Evolutionary conservation across 352 stramenopile species (phyloP), one percentile per base, ranked within the genome.

Genomic region (Globisporangium spinosum): DNA sequence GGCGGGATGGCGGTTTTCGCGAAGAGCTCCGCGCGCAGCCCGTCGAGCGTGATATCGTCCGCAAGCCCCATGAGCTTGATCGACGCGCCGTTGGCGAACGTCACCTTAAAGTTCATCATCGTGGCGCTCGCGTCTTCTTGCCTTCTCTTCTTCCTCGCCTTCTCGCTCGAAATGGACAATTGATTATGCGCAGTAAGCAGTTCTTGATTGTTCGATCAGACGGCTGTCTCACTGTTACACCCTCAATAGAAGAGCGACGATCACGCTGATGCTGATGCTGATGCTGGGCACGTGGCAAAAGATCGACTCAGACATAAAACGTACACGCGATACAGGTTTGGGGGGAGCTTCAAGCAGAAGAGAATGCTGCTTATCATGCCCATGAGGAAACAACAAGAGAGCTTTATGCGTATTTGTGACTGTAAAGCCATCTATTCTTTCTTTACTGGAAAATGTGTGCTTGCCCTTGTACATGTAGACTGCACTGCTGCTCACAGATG

Each of bases 31-130:
- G 67, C 64, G 53, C 75, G 82, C 61, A 93, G 56, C 23, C 72
- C 81, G 57, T 89, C 80, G 40, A 93, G 70, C 29, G 85, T 91
- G 61, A 78, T 77, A 62, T 86, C 74, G 56, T 88, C 81, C 13
- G 82, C 67, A 38, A 93, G 64, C 6, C 77, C 77, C 65, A 89
- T 79, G 25, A 93, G 81, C 64, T 87, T 89, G 67, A 88, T 80
- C n/a, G 85, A 90, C 57, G 81, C 77, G 59, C 85, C 85, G 70
- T 90, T 75, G 10, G 85, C 76, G 72, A 90, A 93, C 53, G 81
- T 90, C 56, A 90, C 81, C 57, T 93, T 93, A 70, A 91, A 91
- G 47, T 77, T 79, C 40, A 77, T 64, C 70, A 70, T 49, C 17
- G 10, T 60, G 55, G 55, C 22, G 25, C 27, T 20, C 3, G 54